A percentile compares a stretch with the other conserved stretches of the same genome.
phyloP scores from a whole-genome alignment of 345 rosid species.

The Psidium guajava region DNA sequence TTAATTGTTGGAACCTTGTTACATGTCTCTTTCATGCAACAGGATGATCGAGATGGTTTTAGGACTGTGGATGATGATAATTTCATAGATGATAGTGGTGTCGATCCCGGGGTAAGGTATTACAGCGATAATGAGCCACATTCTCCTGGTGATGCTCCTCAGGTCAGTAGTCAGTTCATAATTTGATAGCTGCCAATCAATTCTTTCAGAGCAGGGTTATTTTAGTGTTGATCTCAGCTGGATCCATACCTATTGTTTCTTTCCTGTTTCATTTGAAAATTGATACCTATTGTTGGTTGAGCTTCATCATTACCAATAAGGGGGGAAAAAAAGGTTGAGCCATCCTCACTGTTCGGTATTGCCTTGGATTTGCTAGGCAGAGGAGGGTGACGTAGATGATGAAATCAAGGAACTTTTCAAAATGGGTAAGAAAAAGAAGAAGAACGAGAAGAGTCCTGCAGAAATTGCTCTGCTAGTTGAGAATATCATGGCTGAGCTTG shows the following conservation, averaged over 20 bases:
- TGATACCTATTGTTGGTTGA: neutral
- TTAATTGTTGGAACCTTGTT: neutral
- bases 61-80: conserved; percentile 86
- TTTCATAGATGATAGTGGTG: conserved; percentile 85
- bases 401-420: conserved; percentile 79
- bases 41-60: conserved; percentile 88
- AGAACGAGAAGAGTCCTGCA: conserved; percentile 81
- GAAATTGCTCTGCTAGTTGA: conserved; percentile 82
- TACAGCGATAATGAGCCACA: conserved; percentile 50
- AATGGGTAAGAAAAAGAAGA: conserved; percentile 82
- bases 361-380: conserved; percentile 40
- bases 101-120: conserved; percentile 77
- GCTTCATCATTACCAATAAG: neutral
- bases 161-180: conserved; percentile 19
- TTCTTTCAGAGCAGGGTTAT: neutral
- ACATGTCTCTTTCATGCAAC: neutral
- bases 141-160: conserved; percentile 67
- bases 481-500: conserved; percentile 96
- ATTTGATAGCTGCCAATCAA: neutral
- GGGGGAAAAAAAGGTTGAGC: neutral
- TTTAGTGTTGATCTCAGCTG: neutral
- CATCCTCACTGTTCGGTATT: neutral
- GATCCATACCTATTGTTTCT: neutral
- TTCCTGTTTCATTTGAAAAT: neutral
- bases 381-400: conserved; percentile 84